Evolutionary conservation across 148 eudicot species (phyloP), one percentile per base, ranked within the genome.

Genomic region (Tetragonia tetragonoides): DNA sequence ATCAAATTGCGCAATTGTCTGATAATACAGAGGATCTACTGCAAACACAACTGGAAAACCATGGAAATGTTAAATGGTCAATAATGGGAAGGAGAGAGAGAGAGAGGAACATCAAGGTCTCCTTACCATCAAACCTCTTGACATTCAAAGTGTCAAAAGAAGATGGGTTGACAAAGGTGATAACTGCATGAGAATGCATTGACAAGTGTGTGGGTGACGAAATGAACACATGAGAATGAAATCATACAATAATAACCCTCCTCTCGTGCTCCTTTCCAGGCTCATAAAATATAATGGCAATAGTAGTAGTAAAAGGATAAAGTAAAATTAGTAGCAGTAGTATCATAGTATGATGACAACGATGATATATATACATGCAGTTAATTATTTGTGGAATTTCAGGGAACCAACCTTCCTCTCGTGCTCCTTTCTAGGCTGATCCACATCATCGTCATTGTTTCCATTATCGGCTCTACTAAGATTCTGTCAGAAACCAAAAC

Each of bases 1-100:
- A 84, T 95, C 99, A 86, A 92, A 95, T 86, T 95, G 97, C 11
- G 99, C 96, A 53, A 97, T 89, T 77, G 96, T 95, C 84, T 95
- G 99, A 76, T 95, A 96, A 79, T 95, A 95, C 73, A 95, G 92
- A 83, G 99, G 99, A 84, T 95, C 99, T 74, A 95, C 96, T 20
- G 90, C 95, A 86, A 95, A 95, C 73, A 97, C 96, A 84, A 84
- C 99, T 95, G 78, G 49, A 71, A 74, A 81, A 80, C 34, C 72
- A 73, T 28, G 44, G n/a, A 79, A 11, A 42, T n/a, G 60, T 82
- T 40, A n/a, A 49, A 38, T 53, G 28, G 65, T 41, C 67, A 72
- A 78, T 38, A 78, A 66, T 20, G 62, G 47, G 34, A 1, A 28
- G 1, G 34, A 1, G 34, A 28, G n/a, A n/a, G n/a, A n/a, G 21